phyloP scores from a whole-genome alignment of 805 yeast species.

The Candida andamanensis region DNA sequence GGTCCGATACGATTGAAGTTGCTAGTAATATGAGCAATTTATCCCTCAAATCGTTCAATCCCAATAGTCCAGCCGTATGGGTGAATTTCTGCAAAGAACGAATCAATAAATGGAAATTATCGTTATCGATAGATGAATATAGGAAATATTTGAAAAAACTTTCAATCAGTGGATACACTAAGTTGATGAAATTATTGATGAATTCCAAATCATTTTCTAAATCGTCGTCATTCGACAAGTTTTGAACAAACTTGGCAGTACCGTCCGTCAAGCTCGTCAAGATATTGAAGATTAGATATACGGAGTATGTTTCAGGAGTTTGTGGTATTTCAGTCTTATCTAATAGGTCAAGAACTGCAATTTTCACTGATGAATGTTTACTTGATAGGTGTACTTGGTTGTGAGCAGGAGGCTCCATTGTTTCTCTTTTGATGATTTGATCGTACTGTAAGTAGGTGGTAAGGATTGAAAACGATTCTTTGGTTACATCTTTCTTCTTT shows the following conservation, averaged over 20 bases:
- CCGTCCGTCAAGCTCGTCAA: slow-evolving; percentile 62
- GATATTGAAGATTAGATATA: slow-evolving; percentile 52
- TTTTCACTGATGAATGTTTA: slow-evolving; percentile 42
- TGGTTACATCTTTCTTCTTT: slow-evolving; percentile 56
- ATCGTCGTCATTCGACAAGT: slow-evolving; percentile 27
- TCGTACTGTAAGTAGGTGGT: slow-evolving; percentile 18
- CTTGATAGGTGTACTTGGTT: slow-evolving; percentile 27
- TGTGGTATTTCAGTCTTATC: slow-evolving; percentile 80
- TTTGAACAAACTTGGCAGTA: slow-evolving; percentile 48
- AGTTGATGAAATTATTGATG: slow-evolving; percentile 27
- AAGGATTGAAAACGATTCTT: slow-evolving; percentile 43
- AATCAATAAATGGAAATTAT: slow-evolving; percentile 59
- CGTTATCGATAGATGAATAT: slow-evolving; percentile 65
- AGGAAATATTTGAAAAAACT: slow-evolving; percentile 39
- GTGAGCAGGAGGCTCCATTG: slow-evolving; percentile 12
- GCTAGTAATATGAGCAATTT: slow-evolving; percentile 31
- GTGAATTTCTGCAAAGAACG: slow-evolving; percentile 76
- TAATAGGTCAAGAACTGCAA: slow-evolving; percentile 64
- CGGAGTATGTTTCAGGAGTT: slow-evolving; percentile 53
- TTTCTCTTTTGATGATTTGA: slow-evolving; percentile 14
- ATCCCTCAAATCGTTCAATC: slow-evolving; percentile 52
- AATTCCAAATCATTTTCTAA: slow-evolving; percentile 26
- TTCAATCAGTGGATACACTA: slow-evolving; percentile 21
- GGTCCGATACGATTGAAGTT: slow-evolving; percentile 18
- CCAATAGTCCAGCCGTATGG: slow-evolving; percentile 78